Percentiles rank a stretch among this genome's conserved stretches.
These are phyloP conservation scores for Phialocephala sp. DNA, from an alignment of 2,329 filamentous ascomycete genomes.

Conservation along the genomic window DNA sequence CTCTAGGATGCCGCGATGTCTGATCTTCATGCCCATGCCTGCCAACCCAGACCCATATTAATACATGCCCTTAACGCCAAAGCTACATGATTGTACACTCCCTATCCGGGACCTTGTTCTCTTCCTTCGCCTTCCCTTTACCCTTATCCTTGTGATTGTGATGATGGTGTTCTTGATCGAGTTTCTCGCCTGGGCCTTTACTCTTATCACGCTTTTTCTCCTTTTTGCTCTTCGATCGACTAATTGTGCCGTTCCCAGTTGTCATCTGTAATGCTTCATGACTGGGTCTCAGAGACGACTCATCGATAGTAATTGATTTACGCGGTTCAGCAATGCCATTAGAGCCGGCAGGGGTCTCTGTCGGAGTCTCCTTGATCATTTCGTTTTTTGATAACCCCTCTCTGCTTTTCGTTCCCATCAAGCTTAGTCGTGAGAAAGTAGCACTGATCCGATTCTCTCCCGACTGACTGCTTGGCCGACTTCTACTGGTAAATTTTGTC, in stretches of 20 bases:
- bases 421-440: conserved; percentile 55
- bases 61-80: conserved; percentile 20
- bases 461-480: conserved; percentile 62
- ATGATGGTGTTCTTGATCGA: conserved; percentile 34
- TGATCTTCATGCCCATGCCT: not conserved
- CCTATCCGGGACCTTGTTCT: conserved; percentile 48
- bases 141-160: conserved; percentile 33
- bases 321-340: conserved; percentile 25
- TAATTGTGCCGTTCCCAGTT: conserved; percentile 1
- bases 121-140: conserved; percentile 40
- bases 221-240: conserved; percentile 34
- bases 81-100: conserved; percentile 55
- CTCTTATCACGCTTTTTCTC: conserved; percentile 38
- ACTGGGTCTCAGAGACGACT: conserved; percentile 20
- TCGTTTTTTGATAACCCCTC: conserved; percentile 32
- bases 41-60: conserved; percentile 6
- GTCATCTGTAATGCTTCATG: conserved; percentile 20
- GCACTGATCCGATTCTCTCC: conserved; percentile 63
- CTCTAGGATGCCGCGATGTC: conserved; percentile 2
- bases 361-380: not conserved
- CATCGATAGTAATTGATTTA: conserved; percentile 24
- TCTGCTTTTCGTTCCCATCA: conserved; percentile 37
- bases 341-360: not conserved
- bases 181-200: conserved; percentile 31
- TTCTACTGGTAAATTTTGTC: conserved; percentile 52